Conservation (phyloP, 2,329 filamentous ascomycete species). For the Sclerotinia nivalis region DNA sequence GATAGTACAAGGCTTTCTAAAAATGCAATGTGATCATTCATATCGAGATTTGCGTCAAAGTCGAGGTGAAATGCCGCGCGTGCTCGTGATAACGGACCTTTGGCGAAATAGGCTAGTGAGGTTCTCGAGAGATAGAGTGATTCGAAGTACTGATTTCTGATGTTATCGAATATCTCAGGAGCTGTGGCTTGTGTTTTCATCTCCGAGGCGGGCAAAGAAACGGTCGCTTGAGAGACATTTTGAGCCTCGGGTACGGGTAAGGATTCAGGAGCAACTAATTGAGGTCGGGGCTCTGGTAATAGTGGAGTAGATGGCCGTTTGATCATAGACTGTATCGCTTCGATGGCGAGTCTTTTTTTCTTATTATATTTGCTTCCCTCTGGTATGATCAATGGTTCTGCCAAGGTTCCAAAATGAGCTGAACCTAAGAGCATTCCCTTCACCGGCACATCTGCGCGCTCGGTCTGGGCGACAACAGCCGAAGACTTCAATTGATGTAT, state of each 20-base stretch:
- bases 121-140: slow-evolving; percentile 67
- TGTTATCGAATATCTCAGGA: slow-evolving; percentile 57
- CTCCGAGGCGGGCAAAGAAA: background rate
- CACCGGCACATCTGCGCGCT: slow-evolving; percentile 38
- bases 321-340: slow-evolving; percentile 62
- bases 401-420: background rate
- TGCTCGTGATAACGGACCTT: slow-evolving; percentile 75
- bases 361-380: slow-evolving; percentile 43
- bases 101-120: slow-evolving; percentile 80
- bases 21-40: slow-evolving; percentile 65
- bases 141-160: slow-evolving; percentile 60
- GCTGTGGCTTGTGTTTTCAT: slow-evolving; percentile 42
- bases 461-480: slow-evolving; percentile 50
- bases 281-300: slow-evolving; percentile 28
- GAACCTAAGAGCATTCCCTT: slow-evolving; percentile 10
- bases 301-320: slow-evolving; percentile 45
- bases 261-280: slow-evolving; percentile 19
- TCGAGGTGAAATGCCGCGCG: slow-evolving; percentile 68
- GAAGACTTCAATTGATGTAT: slow-evolving; percentile 53
- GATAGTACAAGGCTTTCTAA: slow-evolving; percentile 68
- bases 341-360: slow-evolving; percentile 60
- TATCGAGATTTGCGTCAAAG: slow-evolving; percentile 59
- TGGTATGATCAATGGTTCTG: slow-evolving; percentile 24
- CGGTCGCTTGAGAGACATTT: slow-evolving; percentile 10
- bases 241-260: slow-evolving; percentile 20